Evolutionary conservation across 768 basidiomycete species (phyloP), one percentile per base, ranked within the genome.

Genomic region (Pisolithus marmoratus): DNA sequence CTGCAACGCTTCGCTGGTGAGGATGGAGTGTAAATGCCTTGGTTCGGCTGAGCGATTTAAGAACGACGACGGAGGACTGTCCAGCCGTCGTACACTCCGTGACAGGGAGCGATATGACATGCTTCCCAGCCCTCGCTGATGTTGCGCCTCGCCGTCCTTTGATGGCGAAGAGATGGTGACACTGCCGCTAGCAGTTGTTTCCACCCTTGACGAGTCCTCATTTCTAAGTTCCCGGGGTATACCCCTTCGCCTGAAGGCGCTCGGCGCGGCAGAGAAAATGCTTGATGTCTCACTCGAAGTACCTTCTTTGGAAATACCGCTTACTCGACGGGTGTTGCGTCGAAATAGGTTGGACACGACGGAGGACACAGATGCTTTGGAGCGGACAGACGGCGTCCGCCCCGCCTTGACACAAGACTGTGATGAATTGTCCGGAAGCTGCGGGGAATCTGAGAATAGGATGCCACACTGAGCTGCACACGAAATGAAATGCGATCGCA

Each of bases 51-150:
- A 51, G 20, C 57, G 63, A 19, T 58, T 55, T 14, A 58, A 52
- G 53, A 82, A 84, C 5, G 82, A 81, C 0, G 83, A 83, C 9
- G 83, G 83, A n/a, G 83, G 81, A 6, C 74, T 56, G 52, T 73
- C 75, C 31, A 78, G 62, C 34, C 73, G 72, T 46, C 79, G 72
- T 44, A 74, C 64, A 49, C 74, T 78, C 38, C 71, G 71, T n/a
- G 75, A 57, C 23, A 70, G 63, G 8, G 78, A 78, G 50, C 75
- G 74, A 27, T 71, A 68, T 22, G 70, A 66, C 31, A 52, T 20
- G 40, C 60, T 66, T 20, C 54, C 55, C 29, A 52, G 56, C 11
- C 19, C n/a, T 9, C 55, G 43, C 38, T 53, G 63, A 19, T 52
- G 55, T 37, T 59, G 60, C 24, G 24, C 60, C 55, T 43, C 65